A percentile compares a stretch with the other conserved stretches of the same genome.
Evolutionary conservation across 306 rosid species (phyloP).

Genomic region (Fragaria nilgerrensis): DNA sequence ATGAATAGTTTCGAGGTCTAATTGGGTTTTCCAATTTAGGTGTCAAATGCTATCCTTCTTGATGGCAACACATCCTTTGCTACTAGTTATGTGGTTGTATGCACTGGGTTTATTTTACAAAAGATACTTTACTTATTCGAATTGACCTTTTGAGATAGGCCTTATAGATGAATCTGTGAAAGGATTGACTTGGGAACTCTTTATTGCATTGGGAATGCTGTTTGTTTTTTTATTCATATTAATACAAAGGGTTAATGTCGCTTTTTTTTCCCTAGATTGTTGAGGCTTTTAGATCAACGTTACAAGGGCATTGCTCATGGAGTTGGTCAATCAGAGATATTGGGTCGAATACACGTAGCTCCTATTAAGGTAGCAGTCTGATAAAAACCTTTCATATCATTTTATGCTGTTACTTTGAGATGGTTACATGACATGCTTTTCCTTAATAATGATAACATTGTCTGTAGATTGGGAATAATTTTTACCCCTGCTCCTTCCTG

Average conservation of each 20-base stretch:
- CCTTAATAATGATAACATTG: conserved; percentile 5
- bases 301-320: conserved; percentile 96
- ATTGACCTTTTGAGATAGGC: background rate
- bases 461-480: conserved; percentile 72
- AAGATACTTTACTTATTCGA: background rate
- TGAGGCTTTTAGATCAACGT: conserved; percentile 94
- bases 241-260: conserved; percentile 15
- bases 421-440: background rate
- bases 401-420: background rate
- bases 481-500: conserved; percentile 86
- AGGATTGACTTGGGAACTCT: background rate
- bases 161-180: background rate
- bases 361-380: conserved; percentile 70
- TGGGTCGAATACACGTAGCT: conserved; percentile 96
- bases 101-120: background rate
- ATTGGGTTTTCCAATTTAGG: background rate
- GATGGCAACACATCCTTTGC: background rate
- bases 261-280: conserved; percentile 56
- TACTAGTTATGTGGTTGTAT: background rate
- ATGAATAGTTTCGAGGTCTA: background rate
- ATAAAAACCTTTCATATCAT: background rate
- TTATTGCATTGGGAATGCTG: conserved; percentile 4
- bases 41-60: background rate
- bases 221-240: conserved; percentile 6
- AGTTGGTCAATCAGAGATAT: conserved; percentile 95